phyloP scores from a whole-genome alignment of 805 yeast genomes.

The Schizosaccharomyces cryophilus region DNA sequence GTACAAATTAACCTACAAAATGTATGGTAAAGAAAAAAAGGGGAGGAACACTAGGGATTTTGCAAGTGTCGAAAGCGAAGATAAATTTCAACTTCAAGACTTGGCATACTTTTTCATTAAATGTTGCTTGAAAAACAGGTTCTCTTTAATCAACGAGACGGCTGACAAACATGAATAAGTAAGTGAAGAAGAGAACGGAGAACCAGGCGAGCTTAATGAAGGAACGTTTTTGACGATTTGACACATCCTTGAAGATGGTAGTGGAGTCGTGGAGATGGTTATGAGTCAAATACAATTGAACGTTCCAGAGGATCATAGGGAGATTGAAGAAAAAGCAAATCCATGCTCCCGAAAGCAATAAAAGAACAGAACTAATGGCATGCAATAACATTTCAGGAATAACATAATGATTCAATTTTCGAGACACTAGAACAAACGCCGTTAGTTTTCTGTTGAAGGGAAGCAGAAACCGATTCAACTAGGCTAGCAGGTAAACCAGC shows the following conservation, averaged over 20 bases:
- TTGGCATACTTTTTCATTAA: too few species aligned
- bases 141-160: background rate
- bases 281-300: slow-evolving; percentile 47
- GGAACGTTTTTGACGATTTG: slow-evolving; percentile 78
- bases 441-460: background rate
- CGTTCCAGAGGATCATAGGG: slow-evolving; percentile 68
- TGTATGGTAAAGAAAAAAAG: too few species aligned
- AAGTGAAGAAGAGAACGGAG: slow-evolving; percentile 76
- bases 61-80: too few species aligned
- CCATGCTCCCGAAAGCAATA: slow-evolving; percentile 80
- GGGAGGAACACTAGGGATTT: too few species aligned
- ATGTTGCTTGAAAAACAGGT: too few species aligned
- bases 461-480: too few species aligned
- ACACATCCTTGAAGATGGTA: slow-evolving; percentile 81
- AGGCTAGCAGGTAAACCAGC: too few species aligned
- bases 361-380: slow-evolving; percentile 19
- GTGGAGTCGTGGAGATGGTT: slow-evolving; percentile 85
- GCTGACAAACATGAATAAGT: slow-evolving; percentile 29
- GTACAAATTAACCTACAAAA: too few species aligned
- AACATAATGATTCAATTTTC: slow-evolving; percentile 63
- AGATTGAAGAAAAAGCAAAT: slow-evolving; percentile 58
- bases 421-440: slow-evolving; percentile 27
- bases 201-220: slow-evolving; percentile 81
- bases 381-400: slow-evolving; percentile 78
- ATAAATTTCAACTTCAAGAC: too few species aligned